These are phyloP conservation scores for Phytophthora sansomeana DNA, from an alignment of 352 stramenopile genomes.

Conservation along the genomic window DNA sequence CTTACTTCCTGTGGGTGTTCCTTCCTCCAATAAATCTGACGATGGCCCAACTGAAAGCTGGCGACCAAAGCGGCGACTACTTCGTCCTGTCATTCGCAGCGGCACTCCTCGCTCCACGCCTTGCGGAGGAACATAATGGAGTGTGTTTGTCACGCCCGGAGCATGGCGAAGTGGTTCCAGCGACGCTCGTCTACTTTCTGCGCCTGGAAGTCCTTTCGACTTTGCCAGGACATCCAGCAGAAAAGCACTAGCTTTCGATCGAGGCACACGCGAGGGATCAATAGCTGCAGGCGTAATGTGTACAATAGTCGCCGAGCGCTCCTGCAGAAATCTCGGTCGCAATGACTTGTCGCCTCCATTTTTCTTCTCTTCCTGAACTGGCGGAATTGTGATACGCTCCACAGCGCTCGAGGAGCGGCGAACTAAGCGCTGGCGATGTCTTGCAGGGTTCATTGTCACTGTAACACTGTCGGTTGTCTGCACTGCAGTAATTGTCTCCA, in stretches of 20 bases:
- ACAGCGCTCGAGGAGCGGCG: conserved; percentile 27
- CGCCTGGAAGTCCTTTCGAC: conserved; percentile 20
- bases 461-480: conserved; percentile 5
- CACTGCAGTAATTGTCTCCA: conserved; percentile 1
- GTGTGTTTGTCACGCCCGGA: conserved; percentile 24
- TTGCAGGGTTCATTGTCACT: conserved; percentile 3
- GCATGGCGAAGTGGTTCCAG: conserved; percentile 32
- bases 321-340: conserved; percentile 59
- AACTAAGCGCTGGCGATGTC: conserved; percentile 6
- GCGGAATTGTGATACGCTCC: not conserved
- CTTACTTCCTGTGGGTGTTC: conserved; percentile 4
- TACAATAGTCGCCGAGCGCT: conserved; percentile 56
- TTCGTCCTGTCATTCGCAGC: conserved; percentile 27
- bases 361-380: conserved; percentile 14
- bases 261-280: conserved; percentile 31
- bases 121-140: conserved; percentile 42
- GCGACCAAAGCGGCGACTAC: conserved; percentile 18
- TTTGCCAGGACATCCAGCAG: conserved; percentile 58
- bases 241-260: conserved; percentile 71
- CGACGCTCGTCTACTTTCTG: conserved; percentile 29
- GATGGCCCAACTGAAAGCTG: conserved; percentile 11
- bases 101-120: conserved; percentile 37
- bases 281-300: conserved; percentile 24
- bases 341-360: conserved; percentile 48
- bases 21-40: conserved; percentile 2